These are phyloP conservation scores for Fraxinus angustifolia DNA, from an alignment of 305 asterid genomes.

Conservation along the genomic window DNA sequence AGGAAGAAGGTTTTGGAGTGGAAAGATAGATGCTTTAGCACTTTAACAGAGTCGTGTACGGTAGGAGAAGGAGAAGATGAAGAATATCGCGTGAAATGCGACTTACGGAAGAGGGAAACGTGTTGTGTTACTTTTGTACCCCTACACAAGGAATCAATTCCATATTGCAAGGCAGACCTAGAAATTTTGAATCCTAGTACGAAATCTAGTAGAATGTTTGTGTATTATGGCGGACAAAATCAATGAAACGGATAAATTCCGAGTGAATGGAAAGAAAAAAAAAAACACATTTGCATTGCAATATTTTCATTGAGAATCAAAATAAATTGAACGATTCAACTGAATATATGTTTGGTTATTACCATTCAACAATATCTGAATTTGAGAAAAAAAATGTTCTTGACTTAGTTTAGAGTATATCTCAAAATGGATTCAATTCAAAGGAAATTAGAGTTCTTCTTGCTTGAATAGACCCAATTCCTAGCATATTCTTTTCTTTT, in stretches of 20 bases:
- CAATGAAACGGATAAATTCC: background rate
- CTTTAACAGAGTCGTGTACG: background rate
- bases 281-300: background rate
- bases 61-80: background rate
- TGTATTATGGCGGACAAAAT: background rate
- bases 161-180: background rate
- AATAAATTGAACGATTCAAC: background rate
- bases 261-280: background rate
- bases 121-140: constrained; percentile 24
- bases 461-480: background rate
- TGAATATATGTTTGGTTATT: background rate
- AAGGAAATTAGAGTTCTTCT: background rate
- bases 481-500: background rate
- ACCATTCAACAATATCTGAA: background rate
- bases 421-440: background rate
- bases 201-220: background rate
- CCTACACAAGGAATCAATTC: constrained; percentile 11
- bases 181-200: background rate
- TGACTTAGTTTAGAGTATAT: background rate
- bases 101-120: constrained; percentile 37
- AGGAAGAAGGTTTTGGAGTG: constrained; percentile 16
- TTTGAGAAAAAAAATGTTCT: background rate
- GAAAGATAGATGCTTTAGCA: background rate
- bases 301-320: background rate
- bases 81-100: constrained; percentile 29